Base-by-base conservation (phyloP, 768 basidiomycete species). In the Termitomyces eurrhizus region DNA sequence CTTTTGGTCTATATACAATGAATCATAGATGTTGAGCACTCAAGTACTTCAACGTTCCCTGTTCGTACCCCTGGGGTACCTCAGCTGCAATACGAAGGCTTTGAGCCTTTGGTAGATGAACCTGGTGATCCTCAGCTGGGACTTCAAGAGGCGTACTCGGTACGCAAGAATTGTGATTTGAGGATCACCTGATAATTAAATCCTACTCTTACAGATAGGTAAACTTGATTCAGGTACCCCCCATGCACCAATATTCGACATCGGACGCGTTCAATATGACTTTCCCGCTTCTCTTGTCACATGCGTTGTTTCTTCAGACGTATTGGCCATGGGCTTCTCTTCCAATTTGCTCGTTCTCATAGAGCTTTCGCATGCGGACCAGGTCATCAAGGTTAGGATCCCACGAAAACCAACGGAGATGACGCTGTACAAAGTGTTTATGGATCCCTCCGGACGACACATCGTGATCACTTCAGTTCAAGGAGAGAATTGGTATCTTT, bases 401-500 rank as follows among this genome's bases (percentile, higher is more conserved):
- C 86, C 86, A 21, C 81, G 86, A 61, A 92, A 91, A 71, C 80
- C 84, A 1, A 75, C 80, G n/a, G 90, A 93, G 62, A 83, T 92
- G 78, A 78, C 81, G 8, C 85, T 98, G 51, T 76, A 89, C 77
- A 89, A 89, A 69, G 74, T 98, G 56, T 98, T 95, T 75, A 84
- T 92, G 70, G 95, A 98, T 72, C 95, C 95, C 14, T 90, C 94
- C 0, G 95, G 95, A 4, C 82, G 91, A 37, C 97, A 98, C 75
- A 83, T 96, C 53, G 74, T 98, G 45, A 80, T 96, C 56, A 92
- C 93, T 0, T 95, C 94, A 9, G 78, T 77, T 13, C 86, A 93
- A 67, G 94, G 94, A 54, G 95, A 99, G 70, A 95, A 93, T 62
- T 98, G 92, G 87, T 98, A 98, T 70, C 76, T 95, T 4, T 94